These are phyloP conservation scores for Chalaropsis ovoidea DNA, from an alignment of 2,329 filamentous ascomycete genomes.

Conservation along the genomic window DNA sequence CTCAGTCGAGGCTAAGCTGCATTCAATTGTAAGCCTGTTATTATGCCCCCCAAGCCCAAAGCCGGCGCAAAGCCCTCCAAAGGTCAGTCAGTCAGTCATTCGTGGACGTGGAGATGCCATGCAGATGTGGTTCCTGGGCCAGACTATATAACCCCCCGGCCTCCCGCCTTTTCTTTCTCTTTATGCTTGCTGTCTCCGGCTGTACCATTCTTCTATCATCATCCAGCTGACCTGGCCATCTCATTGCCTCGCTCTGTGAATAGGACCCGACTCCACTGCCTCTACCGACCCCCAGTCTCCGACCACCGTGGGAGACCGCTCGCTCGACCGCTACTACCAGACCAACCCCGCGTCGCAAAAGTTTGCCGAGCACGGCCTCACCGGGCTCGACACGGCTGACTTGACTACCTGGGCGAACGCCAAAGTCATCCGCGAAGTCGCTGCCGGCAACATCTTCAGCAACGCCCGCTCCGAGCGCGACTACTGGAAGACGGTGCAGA, in stretches of 20 bases:
- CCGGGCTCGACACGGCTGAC: constrained; percentile 40
- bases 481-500: constrained; percentile 48
- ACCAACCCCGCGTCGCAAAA: constrained; percentile 42
- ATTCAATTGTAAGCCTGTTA: constrained; percentile 16
- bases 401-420: constrained; percentile 41
- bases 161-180: constrained; percentile 10
- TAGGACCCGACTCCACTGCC: constrained; percentile 31
- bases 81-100: constrained; percentile 26
- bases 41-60: constrained; percentile 36
- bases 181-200: background rate
- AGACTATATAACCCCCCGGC: constrained; percentile 16
- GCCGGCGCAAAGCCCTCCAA: constrained; percentile 31
- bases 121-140: background rate
- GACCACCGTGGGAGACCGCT: constrained; percentile 42
- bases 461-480: constrained; percentile 45
- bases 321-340: constrained; percentile 40
- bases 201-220: background rate
- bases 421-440: constrained; percentile 38
- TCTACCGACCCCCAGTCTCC: constrained; percentile 28
- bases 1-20: background rate
- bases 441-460: constrained; percentile 32
- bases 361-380: constrained; percentile 38
- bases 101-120: background rate
- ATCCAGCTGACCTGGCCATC: background rate
- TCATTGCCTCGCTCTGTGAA: constrained; percentile 17